Conservation (phyloP, 495 filamentous ascomycete genomes). For the Aspergillus leporis region DNA sequence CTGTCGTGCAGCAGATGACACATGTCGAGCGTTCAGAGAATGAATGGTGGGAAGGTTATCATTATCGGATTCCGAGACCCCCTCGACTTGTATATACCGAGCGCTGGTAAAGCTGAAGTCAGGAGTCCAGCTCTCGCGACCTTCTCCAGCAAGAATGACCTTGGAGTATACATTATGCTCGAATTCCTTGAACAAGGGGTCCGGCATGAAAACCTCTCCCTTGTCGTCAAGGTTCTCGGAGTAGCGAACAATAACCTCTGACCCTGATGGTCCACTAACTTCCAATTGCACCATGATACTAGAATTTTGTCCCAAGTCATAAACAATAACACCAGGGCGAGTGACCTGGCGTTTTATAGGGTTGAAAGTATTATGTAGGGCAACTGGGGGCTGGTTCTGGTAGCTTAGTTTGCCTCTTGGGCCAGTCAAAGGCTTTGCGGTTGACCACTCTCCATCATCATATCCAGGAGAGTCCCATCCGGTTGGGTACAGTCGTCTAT, state of each 20-base stretch:
- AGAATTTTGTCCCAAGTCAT: constrained; percentile 31
- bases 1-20: constrained; percentile 27
- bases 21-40: constrained; percentile 25
- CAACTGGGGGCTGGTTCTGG: constrained; percentile 29
- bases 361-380: constrained; percentile 28
- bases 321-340: constrained; percentile 19
- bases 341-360: constrained; percentile 19
- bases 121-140: constrained; percentile 26
- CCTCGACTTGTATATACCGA: constrained; percentile 31
- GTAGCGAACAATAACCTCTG: constrained; percentile 29
- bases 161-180: constrained; percentile 28
- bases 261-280: constrained; percentile 21
- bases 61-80: constrained; percentile 17
- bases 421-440: constrained; percentile 29
- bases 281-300: constrained; percentile 24
- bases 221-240: constrained; percentile 27
- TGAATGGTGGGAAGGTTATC: constrained; percentile 23
- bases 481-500: constrained; percentile 25
- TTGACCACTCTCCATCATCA: constrained; percentile 19
- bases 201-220: constrained; percentile 30
- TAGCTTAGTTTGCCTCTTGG: constrained; percentile 28
- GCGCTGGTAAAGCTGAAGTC: constrained; percentile 35
- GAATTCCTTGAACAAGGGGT: constrained; percentile 33
- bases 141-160: constrained; percentile 23
- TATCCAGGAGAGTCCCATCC: constrained; percentile 24